phyloP scores from a whole-genome alignment of 148 eudicot species.

The Cornus controversa region DNA sequence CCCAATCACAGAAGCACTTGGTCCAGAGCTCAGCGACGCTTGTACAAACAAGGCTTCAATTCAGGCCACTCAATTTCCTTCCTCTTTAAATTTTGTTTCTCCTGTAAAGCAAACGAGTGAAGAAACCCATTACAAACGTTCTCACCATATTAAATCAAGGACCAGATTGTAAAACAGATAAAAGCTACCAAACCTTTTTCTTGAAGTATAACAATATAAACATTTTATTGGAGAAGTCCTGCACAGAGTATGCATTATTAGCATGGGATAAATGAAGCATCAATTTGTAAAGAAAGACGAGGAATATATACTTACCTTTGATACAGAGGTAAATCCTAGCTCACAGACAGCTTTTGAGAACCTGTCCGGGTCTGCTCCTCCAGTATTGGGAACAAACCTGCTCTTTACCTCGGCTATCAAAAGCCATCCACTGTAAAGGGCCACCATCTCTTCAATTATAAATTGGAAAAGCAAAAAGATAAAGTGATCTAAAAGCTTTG shows the following conservation, averaged over 20 bases:
- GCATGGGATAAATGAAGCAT: background rate
- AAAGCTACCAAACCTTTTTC: conserved; percentile 60
- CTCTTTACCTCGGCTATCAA: conserved; percentile 97
- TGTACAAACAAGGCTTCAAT: conserved; percentile 88
- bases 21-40: conserved; percentile 58
- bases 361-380: conserved; percentile 82
- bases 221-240: conserved; percentile 97
- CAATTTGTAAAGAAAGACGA: background rate
- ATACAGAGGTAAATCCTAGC: conserved; percentile 58
- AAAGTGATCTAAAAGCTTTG: background rate
- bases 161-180: background rate
- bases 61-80: conserved; percentile 77
- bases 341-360: conserved; percentile 70
- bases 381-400: conserved; percentile 79
- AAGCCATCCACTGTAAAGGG: conserved; percentile 75
- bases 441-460: conserved; percentile 8
- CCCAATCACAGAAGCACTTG: background rate
- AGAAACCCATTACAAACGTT: background rate
- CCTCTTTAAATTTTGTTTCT: conserved; percentile 31
- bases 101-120: conserved; percentile 25
- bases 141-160: background rate
- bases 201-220: conserved; percentile 69
- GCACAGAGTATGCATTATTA: conserved; percentile 20
- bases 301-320: conserved; percentile 43
- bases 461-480: background rate